Conservation (phyloP, 768 basidiomycete species). For the Suillus lakei region DNA sequence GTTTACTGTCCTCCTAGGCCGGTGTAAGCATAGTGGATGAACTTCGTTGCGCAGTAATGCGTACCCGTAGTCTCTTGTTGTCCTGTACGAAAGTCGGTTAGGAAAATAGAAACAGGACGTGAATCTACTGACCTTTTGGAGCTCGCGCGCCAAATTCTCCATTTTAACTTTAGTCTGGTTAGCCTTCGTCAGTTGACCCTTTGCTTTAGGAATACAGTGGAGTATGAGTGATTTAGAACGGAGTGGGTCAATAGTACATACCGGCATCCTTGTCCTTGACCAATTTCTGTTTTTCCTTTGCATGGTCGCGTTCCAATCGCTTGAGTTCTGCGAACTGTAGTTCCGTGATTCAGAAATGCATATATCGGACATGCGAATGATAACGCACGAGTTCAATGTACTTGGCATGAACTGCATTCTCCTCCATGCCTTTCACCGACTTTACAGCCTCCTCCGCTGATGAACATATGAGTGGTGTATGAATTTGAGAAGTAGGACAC, state of each 20-base stretch:
- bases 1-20: conserved; percentile 82
- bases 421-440: conserved; percentile 80
- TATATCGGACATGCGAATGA: conserved; percentile 24
- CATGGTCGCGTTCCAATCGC: conserved; percentile 84
- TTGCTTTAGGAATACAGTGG: conserved; percentile 52
- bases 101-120: conserved; percentile 16
- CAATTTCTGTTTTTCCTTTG: conserved; percentile 91
- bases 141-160: conserved; percentile 86
- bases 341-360: conserved; percentile 15
- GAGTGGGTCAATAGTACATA: conserved; percentile 35
- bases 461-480: conserved; percentile 19
- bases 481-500: background rate
- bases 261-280: conserved; percentile 91
- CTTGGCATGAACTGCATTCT: conserved; percentile 83
- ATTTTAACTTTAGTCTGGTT: conserved; percentile 90
- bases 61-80: conserved; percentile 85
- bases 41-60: conserved; percentile 24
- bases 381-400: conserved; percentile 83
- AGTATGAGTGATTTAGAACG: conserved; percentile 20
- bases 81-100: conserved; percentile 54
- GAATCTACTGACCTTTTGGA: conserved; percentile 71
- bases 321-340: conserved; percentile 86
- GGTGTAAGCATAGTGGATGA: conserved; percentile 25
- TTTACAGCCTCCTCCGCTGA: conserved; percentile 88
- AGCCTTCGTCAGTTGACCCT: conserved; percentile 83